Conservation (phyloP, 805 yeast genomes). For the Maudiozyma serrabonitensis region DNA sequence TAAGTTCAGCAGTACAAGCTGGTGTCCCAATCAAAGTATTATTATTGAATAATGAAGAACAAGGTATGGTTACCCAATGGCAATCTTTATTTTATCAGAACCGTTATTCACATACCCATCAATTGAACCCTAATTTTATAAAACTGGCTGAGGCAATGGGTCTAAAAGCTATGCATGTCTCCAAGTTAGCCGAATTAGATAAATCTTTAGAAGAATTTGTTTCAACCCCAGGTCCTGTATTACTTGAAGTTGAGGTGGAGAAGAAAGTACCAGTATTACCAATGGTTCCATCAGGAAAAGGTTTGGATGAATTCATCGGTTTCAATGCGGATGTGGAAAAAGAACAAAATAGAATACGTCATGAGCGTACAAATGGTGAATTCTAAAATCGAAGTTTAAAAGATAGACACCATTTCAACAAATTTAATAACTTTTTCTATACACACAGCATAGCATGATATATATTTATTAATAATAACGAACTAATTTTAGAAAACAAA, state of each 20-base stretch:
- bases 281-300: conserved; percentile 95
- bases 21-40: conserved; percentile 81
- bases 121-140: conserved; percentile 85
- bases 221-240: conserved; percentile 73
- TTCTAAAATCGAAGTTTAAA: background rate
- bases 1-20: conserved; percentile 90
- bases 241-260: conserved; percentile 84
- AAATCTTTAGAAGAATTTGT: conserved; percentile 57
- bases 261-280: conserved; percentile 90
- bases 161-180: conserved; percentile 66
- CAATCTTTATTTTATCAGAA: conserved; percentile 94
- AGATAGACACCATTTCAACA: background rate
- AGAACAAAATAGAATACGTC: conserved; percentile 58
- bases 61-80: conserved; percentile 99
- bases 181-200: conserved; percentile 55
- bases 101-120: conserved; percentile 95
- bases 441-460: background rate
- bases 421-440: background rate
- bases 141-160: conserved; percentile 94
- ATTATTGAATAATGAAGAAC: conserved; percentile 92
- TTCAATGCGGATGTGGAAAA: conserved; percentile 77
- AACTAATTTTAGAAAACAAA: background rate
- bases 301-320: conserved; percentile 79
- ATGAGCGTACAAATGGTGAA: conserved; percentile 57
- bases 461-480: background rate